A percentile compares a stretch with the other conserved stretches of the same genome.
Evolutionary conservation across 495 filamentous ascomycete species (phyloP).

Genomic region (Articulospora tetracladia): DNA sequence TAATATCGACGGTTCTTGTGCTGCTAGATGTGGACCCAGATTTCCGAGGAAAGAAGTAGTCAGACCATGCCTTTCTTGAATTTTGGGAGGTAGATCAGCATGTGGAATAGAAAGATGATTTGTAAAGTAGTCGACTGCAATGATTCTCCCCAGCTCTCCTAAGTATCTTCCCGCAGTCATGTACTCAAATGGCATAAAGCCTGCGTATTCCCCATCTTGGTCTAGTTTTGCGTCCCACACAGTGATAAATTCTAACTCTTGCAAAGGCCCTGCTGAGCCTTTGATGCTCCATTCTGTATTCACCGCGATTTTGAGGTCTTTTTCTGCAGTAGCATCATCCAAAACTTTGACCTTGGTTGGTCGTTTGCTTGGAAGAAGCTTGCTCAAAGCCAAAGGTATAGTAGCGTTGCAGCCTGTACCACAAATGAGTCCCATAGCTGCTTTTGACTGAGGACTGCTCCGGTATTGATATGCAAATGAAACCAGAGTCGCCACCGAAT

Average conservation of each 20-base stretch:
- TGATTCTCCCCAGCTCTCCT: constrained; percentile 73
- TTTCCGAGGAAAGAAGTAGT: constrained; percentile 71
- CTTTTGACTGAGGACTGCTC: constrained; percentile 50
- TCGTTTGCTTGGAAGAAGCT: constrained; percentile 61
- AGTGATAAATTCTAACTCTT: constrained; percentile 59
- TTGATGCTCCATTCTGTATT: constrained; percentile 89
- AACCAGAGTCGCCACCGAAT: constrained; percentile 75
- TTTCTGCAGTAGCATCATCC: constrained; percentile 21
- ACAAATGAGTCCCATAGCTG: constrained; percentile 77
- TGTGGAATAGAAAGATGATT: constrained; percentile 34
- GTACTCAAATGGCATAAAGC: constrained; percentile 85
- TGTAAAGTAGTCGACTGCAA: constrained; percentile 63
- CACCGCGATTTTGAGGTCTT: constrained; percentile 59
- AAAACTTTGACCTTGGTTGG: constrained; percentile 35
- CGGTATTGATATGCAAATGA: constrained; percentile 66
- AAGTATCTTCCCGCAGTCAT: constrained; percentile 84
- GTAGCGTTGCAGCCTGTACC: constrained; percentile 85
- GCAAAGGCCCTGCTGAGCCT: constrained; percentile 63
- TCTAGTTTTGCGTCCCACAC: constrained; percentile 71
- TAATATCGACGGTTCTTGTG: constrained; percentile 42
- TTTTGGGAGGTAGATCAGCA: constrained; percentile 51
- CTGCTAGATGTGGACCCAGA: constrained; percentile 43
- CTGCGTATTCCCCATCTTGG: constrained; percentile 60
- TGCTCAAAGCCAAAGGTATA: constrained; percentile 62
- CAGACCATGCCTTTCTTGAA: constrained; percentile 60